These are phyloP conservation scores for Aspergillus sergii DNA, from an alignment of 2,329 filamentous ascomycete genomes.

Conservation along the genomic window DNA sequence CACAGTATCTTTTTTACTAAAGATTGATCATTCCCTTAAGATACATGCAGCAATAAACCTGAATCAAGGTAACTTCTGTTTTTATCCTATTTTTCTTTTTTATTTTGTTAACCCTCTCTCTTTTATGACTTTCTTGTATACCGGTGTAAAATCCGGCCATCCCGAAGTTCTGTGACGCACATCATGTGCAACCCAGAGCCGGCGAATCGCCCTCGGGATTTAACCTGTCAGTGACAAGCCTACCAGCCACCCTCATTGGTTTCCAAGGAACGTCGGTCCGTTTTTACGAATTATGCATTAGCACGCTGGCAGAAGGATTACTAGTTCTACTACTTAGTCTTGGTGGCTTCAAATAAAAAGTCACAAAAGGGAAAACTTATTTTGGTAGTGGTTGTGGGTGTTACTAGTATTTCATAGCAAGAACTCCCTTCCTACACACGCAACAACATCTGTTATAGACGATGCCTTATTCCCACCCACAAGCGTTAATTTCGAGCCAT, in stretches of 20 bases:
- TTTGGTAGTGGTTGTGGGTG: background rate
- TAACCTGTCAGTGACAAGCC: constrained; percentile 11
- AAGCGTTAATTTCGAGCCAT: background rate
- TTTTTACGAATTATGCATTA: constrained; percentile 16
- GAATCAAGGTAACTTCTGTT: background rate
- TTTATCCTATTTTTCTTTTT: background rate
- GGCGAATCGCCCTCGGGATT: constrained; percentile 21
- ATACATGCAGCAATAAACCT: background rate
- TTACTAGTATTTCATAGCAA: background rate
- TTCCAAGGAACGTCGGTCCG: constrained; percentile 9
- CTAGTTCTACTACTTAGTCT: background rate
- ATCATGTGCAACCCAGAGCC: constrained; percentile 26
- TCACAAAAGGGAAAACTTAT: background rate
- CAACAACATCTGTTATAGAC: background rate
- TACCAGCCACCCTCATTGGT: constrained; percentile 22
- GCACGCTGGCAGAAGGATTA: constrained; percentile 5
- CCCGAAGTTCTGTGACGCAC: constrained; percentile 23
- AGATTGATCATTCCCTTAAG: background rate
- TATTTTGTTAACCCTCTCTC: background rate
- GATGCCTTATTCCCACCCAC: background rate
- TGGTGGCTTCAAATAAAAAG: background rate
- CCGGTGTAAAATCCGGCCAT: constrained; percentile 19
- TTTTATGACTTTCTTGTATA: constrained; percentile 4
- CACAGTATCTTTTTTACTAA: background rate
- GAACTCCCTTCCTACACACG: background rate